Base-by-base conservation (phyloP, 352 stramenopile species). In the Globisporangium rhizosaccharum region DNA sequence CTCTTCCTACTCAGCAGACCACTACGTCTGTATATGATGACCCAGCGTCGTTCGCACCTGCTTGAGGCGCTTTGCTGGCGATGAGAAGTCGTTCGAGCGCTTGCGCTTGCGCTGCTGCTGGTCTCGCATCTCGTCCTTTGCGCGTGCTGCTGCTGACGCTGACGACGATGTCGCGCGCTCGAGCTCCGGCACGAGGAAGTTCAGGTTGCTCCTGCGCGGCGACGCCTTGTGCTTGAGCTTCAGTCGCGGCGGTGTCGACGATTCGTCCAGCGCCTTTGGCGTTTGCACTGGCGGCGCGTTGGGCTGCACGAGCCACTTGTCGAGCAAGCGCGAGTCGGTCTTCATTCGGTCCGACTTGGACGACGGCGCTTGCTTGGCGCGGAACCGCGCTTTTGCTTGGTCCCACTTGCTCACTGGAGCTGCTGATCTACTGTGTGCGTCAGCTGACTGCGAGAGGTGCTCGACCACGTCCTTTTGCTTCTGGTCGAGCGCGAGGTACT, bases 401-500 rank as follows among this genome's bases (percentile, higher is more conserved):
- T 51, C 49, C 71, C 68, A 74, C 15, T 57, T 66, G 36, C 25
- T 28, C 49, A 17, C 28, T 51, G 14, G 2, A 25, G 23, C 20
- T 42, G 17, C 53, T 46, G 20, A 9, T 57, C 12, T 47, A 33
- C 25, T 37, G 12, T 20, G 1, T 8, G 42, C 42, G 42, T 47
- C 18, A 6, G 42, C n/a, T 62, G 25, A 30, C 14, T 14, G n/a
- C 28, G 44, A 28, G 15, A 48, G 51, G 57, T 44, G 41, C 23
- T 70, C 54, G 9, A 58, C 28, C 7, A 53, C 45, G 46, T 53
- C 33, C 7, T 63, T 52, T 51, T 76, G 47, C 44, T 70, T 60
- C 15, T 60, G 53, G 6, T 79, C 67, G 25, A 80, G 46, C 14
- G 48, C 56, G 23, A 73, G n/a, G 12, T 76, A 78, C 36, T 70